Conservation (phyloP, 2,329 filamentous ascomycete genomes). For the Fusarium musae region DNA sequence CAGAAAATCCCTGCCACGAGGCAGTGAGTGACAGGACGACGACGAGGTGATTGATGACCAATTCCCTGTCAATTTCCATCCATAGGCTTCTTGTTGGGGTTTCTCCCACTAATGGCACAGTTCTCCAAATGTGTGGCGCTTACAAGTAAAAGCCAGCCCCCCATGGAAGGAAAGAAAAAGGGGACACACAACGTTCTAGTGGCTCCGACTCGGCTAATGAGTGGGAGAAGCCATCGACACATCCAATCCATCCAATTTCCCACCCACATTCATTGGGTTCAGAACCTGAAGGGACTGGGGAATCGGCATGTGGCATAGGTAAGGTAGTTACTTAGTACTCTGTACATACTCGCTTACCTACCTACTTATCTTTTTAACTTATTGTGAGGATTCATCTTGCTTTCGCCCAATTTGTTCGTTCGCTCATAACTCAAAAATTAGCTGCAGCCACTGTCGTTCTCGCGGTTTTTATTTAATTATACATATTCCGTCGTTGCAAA, state of each 20-base stretch:
- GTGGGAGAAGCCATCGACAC: slow-evolving; percentile 43
- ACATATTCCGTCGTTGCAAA: slow-evolving; percentile 10
- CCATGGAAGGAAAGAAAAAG: slow-evolving; percentile 30
- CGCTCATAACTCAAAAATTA: not conserved
- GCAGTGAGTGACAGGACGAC: slow-evolving; percentile 6
- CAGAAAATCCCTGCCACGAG: slow-evolving; percentile 17
- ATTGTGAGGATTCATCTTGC: slow-evolving; percentile 4
- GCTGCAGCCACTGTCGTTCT: slow-evolving; percentile 5
- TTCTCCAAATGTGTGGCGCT: slow-evolving; percentile 35
- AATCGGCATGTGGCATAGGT: slow-evolving; percentile 32
- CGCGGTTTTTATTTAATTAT: slow-evolving; percentile 9
- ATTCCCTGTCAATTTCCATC: slow-evolving; percentile 7
- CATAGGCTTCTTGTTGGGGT: slow-evolving; percentile 13
- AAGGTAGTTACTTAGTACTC: not conserved
- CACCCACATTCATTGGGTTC: slow-evolving; percentile 36
- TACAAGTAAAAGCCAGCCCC: not conserved
- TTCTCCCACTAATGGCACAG: not conserved
- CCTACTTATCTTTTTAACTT: not conserved
- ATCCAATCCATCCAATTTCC: slow-evolving; percentile 46
- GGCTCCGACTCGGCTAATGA: slow-evolving; percentile 38
- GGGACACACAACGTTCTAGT: slow-evolving; percentile 39
- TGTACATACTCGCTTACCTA: not conserved
- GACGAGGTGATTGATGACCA: slow-evolving; percentile 19
- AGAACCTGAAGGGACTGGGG: slow-evolving; percentile 23
- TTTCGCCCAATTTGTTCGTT: slow-evolving; percentile 8